phyloP scores from a whole-genome alignment of 176 grass and related monocot genomes.

The Avena atlantica region DNA sequence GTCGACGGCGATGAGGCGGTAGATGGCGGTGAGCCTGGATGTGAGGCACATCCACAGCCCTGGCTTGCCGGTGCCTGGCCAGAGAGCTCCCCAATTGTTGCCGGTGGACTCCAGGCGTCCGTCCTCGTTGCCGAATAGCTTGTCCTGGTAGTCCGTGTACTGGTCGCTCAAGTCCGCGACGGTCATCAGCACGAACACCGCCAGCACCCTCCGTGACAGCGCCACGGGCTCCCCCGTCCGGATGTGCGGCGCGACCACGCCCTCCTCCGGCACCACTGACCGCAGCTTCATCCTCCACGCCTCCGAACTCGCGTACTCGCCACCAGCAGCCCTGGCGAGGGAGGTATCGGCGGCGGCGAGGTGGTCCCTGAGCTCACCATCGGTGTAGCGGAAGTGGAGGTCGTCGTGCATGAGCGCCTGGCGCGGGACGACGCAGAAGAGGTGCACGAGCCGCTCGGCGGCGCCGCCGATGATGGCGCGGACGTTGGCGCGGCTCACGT shows the following conservation, averaged over 20 bases:
- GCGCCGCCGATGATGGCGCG: conserved; percentile 45
- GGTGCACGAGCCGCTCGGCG: conserved; percentile 81
- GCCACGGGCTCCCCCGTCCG: conserved; percentile 69
- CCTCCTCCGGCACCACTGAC: conserved; percentile 50
- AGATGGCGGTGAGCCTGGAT: conserved; percentile 54
- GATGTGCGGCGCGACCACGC: conserved; percentile 65
- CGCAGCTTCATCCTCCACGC: conserved; percentile 64
- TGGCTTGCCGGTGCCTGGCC: conserved; percentile 50
- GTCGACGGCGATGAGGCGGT: conserved; percentile 60
- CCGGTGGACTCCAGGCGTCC: conserved; percentile 63
- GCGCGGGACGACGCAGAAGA: conserved; percentile 84
- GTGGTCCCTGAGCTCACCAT: conserved; percentile 53
- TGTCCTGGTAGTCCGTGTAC: conserved; percentile 80
- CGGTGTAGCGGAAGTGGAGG: conserved; percentile 55
- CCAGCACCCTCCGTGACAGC: conserved; percentile 56
- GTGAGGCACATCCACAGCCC: conserved; percentile 74
- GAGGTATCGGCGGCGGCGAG: conserved; percentile 46
- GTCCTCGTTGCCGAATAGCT: conserved; percentile 63
- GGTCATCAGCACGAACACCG: conserved; percentile 72
- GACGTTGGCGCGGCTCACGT: conserved; percentile 51
- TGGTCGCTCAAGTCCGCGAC: conserved; percentile 83
- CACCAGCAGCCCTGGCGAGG: conserved; percentile 28
- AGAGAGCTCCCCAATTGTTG: conserved; percentile 61
- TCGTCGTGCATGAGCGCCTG: conserved; percentile 62
- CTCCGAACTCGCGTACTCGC: conserved; percentile 10